phyloP scores from a whole-genome alignment of 805 yeast genomes.

The Candida dajiaensis region DNA sequence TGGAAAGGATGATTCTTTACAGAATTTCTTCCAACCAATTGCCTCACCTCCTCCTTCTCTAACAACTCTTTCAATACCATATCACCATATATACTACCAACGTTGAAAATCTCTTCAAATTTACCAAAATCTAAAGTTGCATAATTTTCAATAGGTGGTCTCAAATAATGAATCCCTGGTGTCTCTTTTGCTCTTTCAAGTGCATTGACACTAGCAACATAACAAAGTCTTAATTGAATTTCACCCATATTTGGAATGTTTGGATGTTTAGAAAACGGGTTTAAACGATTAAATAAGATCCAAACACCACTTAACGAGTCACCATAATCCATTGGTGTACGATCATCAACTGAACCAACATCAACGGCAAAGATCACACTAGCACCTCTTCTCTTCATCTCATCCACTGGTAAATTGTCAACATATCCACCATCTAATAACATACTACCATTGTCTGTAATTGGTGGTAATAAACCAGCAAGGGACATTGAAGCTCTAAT shows the following conservation, averaged over 20 bases:
- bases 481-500: conserved; percentile 94
- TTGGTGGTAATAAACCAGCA: conserved; percentile 88
- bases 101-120: conserved; percentile 82
- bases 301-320: conserved; percentile 90
- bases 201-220: conserved; percentile 93
- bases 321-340: conserved; percentile 86
- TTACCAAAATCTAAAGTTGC: conserved; percentile 90
- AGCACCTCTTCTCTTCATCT: conserved; percentile 89
- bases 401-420: conserved; percentile 87
- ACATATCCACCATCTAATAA: conserved; percentile 93
- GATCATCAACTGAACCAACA: conserved; percentile 92
- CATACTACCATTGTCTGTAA: conserved; percentile 89
- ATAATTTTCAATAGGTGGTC: conserved; percentile 92
- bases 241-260: conserved; percentile 93
- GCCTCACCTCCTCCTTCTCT: conserved; percentile 49
- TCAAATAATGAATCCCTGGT: conserved; percentile 77
- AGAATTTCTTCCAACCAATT: conserved; percentile 46
- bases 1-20: conserved; percentile 14
- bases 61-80: conserved; percentile 47
- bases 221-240: conserved; percentile 86
- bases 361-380: conserved; percentile 85
- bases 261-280: conserved; percentile 83
- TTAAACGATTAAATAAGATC: conserved; percentile 83
- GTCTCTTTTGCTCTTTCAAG: conserved; percentile 79
- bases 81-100: conserved; percentile 73